phyloP scores from a whole-genome alignment of 345 rosid species.

The Heritiera littoralis region DNA sequence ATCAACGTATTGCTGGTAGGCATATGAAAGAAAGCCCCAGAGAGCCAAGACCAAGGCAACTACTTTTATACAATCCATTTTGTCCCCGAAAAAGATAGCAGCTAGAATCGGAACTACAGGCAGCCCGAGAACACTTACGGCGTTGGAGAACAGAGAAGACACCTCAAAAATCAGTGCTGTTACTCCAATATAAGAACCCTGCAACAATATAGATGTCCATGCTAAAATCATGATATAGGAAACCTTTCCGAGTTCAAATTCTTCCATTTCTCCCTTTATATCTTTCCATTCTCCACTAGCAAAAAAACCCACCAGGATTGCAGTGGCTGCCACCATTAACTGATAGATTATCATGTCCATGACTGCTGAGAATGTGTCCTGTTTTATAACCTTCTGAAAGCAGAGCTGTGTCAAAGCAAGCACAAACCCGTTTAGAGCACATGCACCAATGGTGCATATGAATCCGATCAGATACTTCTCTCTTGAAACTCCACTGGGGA shows the following conservation, averaged over 20 bases:
- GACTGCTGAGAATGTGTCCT: slow-evolving; percentile 33
- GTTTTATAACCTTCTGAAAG: slow-evolving; percentile 43
- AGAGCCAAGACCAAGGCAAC: slow-evolving; percentile 53
- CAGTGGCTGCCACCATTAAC: slow-evolving; percentile 37
- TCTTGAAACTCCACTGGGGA: slow-evolving; percentile 16
- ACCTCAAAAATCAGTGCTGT: slow-evolving; percentile 59
- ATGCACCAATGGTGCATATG: slow-evolving; percentile 45
- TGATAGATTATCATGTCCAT: slow-evolving; percentile 46
- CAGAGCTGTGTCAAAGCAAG: slow-evolving; percentile 43
- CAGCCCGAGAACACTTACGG: slow-evolving; percentile 47
- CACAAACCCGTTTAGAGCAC: slow-evolving; percentile 43
- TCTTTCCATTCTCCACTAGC: slow-evolving; percentile 57
- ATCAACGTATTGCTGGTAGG: slow-evolving; percentile 60
- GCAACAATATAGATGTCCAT: slow-evolving; percentile 47
- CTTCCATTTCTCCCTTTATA: slow-evolving; percentile 47
- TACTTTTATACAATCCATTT: slow-evolving; percentile 52
- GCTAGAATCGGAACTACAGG: slow-evolving; percentile 61
- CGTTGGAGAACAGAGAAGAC: slow-evolving; percentile 53
- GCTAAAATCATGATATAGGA: slow-evolving; percentile 46
- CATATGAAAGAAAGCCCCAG: slow-evolving; percentile 56
- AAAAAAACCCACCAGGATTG: slow-evolving; percentile 43
- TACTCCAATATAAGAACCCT: slow-evolving; percentile 44
- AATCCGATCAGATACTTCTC: slow-evolving; percentile 41
- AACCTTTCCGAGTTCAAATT: slow-evolving; percentile 42
- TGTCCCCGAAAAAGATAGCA: slow-evolving; percentile 49